Percentiles rank a stretch among this genome's conserved stretches.
Evolutionary conservation across 2,329 filamentous ascomycete species (phyloP).

Genomic region (Thelonectria discophora): DNA sequence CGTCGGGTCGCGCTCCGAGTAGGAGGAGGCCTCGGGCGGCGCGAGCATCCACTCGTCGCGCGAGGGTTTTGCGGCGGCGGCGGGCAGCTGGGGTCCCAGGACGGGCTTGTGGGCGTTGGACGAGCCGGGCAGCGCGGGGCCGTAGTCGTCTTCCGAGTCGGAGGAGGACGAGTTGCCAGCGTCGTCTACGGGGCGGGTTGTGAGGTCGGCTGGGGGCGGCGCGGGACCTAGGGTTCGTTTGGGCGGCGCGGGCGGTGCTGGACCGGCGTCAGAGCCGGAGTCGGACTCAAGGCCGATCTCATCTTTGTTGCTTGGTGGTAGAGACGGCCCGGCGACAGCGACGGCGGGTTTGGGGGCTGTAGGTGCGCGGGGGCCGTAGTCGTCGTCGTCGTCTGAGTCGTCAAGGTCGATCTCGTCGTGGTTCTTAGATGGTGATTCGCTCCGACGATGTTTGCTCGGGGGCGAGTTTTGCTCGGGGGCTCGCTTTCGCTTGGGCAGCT

Average conservation of each 20-base stretch:
- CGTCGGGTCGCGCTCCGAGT: conserved; percentile 78
- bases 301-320: conserved; percentile 46
- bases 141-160: conserved; percentile 64
- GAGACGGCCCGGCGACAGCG: conserved; percentile 33
- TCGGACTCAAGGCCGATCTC: conserved; percentile 54
- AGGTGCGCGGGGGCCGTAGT: conserved; percentile 52
- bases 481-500: conserved; percentile 71
- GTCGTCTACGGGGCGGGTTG: conserved; percentile 35
- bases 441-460: conserved; percentile 54
- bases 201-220: conserved; percentile 45
- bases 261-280: conserved; percentile 48
- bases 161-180: conserved; percentile 54
- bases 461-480: conserved; percentile 47
- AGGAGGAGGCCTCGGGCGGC: conserved; percentile 66
- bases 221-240: conserved; percentile 44
- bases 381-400: conserved; percentile 54
- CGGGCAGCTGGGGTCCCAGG: conserved; percentile 48
- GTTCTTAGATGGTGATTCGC: conserved; percentile 49
- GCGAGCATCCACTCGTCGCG: conserved; percentile 89
- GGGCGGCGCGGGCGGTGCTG: conserved; percentile 53
- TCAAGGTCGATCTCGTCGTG: conserved; percentile 59
- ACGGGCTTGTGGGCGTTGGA: conserved; percentile 57
- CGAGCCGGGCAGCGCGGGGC: conserved; percentile 65
- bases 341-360: conserved; percentile 28
- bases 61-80: conserved; percentile 59